Evolutionary conservation across 2,329 filamentous ascomycete species (phyloP).

Genomic region (Penicillium paneum): DNA sequence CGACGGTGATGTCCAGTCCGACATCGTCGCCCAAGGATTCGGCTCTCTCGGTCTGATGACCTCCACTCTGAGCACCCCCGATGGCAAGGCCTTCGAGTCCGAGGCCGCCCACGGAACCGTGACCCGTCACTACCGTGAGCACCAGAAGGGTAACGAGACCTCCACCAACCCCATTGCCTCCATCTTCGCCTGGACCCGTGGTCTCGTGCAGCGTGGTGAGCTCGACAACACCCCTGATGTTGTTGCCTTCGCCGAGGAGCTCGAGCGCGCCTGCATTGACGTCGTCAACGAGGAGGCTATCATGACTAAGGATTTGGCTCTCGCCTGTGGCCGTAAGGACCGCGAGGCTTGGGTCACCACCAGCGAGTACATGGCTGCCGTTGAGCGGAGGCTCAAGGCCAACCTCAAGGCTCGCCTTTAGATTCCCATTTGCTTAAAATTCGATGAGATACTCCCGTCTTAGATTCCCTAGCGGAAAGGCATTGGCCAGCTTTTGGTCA

Average conservation of each 20-base stretch:
- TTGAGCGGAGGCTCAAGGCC: slow-evolving; percentile 83
- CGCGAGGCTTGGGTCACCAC: slow-evolving; percentile 88
- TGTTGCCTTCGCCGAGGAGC: slow-evolving; percentile 81
- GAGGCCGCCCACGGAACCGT: slow-evolving; percentile 98
- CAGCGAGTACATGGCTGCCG: slow-evolving; percentile 83
- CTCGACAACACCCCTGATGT: slow-evolving; percentile 91
- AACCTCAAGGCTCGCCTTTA: slow-evolving; percentile 52
- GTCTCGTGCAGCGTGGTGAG: slow-evolving; percentile 86
- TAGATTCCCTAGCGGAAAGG: slow-evolving; percentile 9
- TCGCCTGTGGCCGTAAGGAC: slow-evolving; percentile 84
- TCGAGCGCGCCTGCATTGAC: slow-evolving; percentile 91
- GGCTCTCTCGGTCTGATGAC: slow-evolving; percentile 98
- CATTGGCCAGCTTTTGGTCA: slow-evolving; percentile 10
- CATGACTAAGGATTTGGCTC: slow-evolving; percentile 99
- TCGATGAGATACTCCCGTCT: slow-evolving; percentile 16
- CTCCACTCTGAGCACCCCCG: slow-evolving; percentile 91
- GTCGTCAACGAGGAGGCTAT: slow-evolving; percentile 90
- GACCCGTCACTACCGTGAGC: slow-evolving; percentile 96
- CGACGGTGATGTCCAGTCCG: slow-evolving; percentile 97
- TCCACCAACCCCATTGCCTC: slow-evolving; percentile 98
- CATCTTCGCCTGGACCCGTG: slow-evolving; percentile 98
- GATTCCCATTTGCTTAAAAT: slow-evolving; percentile 15
- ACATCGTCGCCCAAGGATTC: slow-evolving; percentile 97
- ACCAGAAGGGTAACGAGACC: slow-evolving; percentile 96
- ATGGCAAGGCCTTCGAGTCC: slow-evolving; percentile 94